Evolutionary conservation across 192 early-diverging fungal genomes (phyloP).

Genomic region (Dissophora globulifera): DNA sequence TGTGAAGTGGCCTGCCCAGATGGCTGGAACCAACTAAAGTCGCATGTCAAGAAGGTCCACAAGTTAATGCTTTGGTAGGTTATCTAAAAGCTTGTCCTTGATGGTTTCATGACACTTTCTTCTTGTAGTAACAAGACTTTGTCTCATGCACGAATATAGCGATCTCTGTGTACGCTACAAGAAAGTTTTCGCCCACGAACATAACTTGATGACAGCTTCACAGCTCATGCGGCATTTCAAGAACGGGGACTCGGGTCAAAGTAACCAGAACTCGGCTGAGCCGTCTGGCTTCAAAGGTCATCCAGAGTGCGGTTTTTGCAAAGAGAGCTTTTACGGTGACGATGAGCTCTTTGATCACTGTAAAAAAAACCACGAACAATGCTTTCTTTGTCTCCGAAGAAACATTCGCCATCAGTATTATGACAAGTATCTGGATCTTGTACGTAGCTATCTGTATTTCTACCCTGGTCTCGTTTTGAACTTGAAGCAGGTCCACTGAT

Average conservation of each 20-base stretch:
- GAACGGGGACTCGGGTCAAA: slow-evolving; percentile 67
- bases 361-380: slow-evolving; percentile 92
- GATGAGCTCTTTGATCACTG: slow-evolving; percentile 98
- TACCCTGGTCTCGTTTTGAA: too few relatives aligned
- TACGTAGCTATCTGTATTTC: too few relatives aligned
- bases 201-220: slow-evolving; percentile 81
- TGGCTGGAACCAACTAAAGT: slow-evolving; percentile 88
- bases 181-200: slow-evolving; percentile 94
- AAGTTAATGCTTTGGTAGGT: slow-evolving; percentile 79
- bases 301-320: slow-evolving; percentile 92
- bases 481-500: too few relatives aligned
- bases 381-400: slow-evolving; percentile 82
- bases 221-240: slow-evolving; percentile 82
- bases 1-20: slow-evolving; percentile 80
- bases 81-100: not conserved
- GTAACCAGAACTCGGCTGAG: slow-evolving; percentile 58
- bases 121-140: too few relatives aligned
- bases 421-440: slow-evolving; percentile 81
- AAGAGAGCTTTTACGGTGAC: slow-evolving; percentile 82
- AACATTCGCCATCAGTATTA: slow-evolving; percentile 90
- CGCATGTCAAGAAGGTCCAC: slow-evolving; percentile 84
- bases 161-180: slow-evolving; percentile 91
- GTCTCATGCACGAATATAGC: slow-evolving; percentile 54
- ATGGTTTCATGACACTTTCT: too few relatives aligned
- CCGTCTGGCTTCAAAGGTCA: slow-evolving; percentile 83